Conservation (phyloP, 495 filamentous ascomycete species). For the Penicillium mononematosum region DNA sequence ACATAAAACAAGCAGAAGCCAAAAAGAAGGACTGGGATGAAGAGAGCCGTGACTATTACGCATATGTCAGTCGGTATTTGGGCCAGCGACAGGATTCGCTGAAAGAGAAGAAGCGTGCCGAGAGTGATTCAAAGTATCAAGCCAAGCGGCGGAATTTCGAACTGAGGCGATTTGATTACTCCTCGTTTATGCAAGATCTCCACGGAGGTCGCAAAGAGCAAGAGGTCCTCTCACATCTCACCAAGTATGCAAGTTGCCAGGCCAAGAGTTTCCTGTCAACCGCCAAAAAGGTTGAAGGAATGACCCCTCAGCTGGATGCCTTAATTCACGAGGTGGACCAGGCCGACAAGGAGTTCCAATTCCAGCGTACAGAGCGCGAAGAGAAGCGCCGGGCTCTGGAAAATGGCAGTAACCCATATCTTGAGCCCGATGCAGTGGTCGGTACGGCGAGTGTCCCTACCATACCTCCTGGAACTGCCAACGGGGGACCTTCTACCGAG, state of each 20-base stretch:
- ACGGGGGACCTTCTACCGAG: constrained; percentile 51
- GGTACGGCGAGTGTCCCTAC: constrained; percentile 25
- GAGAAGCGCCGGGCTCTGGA: constrained; percentile 87
- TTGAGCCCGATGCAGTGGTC: constrained; percentile 64
- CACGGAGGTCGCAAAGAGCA: constrained; percentile 97
- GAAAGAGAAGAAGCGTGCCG: constrained; percentile 92
- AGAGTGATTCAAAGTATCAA: constrained; percentile 97
- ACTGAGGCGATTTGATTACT: constrained; percentile 97
- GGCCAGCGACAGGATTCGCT: constrained; percentile 92
- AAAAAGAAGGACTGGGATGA: constrained; percentile 99
- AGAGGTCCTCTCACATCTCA: constrained; percentile 92
- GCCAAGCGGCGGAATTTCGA: constrained; percentile 91
- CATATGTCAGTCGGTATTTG: constrained; percentile 89
- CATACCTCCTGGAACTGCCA: constrained; percentile 32
- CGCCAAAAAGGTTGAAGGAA: constrained; percentile 81
- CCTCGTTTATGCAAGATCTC: constrained; percentile 97
- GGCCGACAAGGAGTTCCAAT: constrained; percentile 93
- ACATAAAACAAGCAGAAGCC: constrained; percentile 96
- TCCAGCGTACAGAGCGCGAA: constrained; percentile 87
- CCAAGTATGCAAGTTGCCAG: constrained; percentile 90
- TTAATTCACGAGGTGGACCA: constrained; percentile 83
- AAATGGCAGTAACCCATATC: constrained; percentile 79
- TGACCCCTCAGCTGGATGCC: constrained; percentile 91
- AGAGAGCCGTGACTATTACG: constrained; percentile 96
- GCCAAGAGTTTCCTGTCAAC: constrained; percentile 77